Conservation (phyloP, 2,329 filamentous ascomycete genomes). For the Pezicula carpinea region DNA sequence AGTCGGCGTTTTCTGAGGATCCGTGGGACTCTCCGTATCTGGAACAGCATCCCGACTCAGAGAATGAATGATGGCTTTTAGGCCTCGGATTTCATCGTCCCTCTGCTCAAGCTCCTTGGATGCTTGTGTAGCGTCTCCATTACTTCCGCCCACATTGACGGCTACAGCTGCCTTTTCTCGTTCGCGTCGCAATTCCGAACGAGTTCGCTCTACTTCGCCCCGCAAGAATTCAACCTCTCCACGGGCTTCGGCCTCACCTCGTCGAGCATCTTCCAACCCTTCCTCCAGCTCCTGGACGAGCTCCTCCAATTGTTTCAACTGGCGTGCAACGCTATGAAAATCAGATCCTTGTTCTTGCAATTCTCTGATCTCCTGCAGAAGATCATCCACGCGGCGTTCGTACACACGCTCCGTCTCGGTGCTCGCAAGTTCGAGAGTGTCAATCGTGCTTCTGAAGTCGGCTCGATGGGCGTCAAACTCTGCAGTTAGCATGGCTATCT, state of each 20-base stretch:
- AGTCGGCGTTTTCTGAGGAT: slow-evolving; percentile 27
- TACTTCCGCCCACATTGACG: slow-evolving; percentile 42
- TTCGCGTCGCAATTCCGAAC: slow-evolving; percentile 82
- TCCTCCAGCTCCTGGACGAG: slow-evolving; percentile 96
- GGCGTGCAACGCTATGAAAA: slow-evolving; percentile 83
- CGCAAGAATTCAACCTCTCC: slow-evolving; percentile 94
- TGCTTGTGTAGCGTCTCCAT: slow-evolving; percentile 40
- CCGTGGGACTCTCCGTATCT: slow-evolving; percentile 19
- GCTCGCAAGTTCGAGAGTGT: slow-evolving; percentile 91
- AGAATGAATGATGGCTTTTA: slow-evolving; percentile 97
- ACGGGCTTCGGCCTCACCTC: slow-evolving; percentile 91
- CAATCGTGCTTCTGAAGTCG: slow-evolving; percentile 94
- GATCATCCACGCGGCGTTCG: slow-evolving; percentile 82
- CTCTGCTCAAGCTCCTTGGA: slow-evolving; percentile 84
- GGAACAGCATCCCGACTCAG: slow-evolving; percentile 69
- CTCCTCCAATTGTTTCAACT: slow-evolving; percentile 93
- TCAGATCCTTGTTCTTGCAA: slow-evolving; percentile 80
- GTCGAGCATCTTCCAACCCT: slow-evolving; percentile 86
- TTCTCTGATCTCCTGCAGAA: slow-evolving; percentile 79
- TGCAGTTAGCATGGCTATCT: slow-evolving; percentile 84
- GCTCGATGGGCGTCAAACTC: slow-evolving; percentile 94
- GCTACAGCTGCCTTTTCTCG: slow-evolving; percentile 72
- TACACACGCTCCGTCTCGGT: slow-evolving; percentile 95
- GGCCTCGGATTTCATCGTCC: slow-evolving; percentile 92
- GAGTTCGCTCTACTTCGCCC: slow-evolving; percentile 88